Evolutionary conservation across 805 yeast species (phyloP), one percentile per base, ranked within the genome.

Genomic region (Schwanniomyces vanrijiae): DNA sequence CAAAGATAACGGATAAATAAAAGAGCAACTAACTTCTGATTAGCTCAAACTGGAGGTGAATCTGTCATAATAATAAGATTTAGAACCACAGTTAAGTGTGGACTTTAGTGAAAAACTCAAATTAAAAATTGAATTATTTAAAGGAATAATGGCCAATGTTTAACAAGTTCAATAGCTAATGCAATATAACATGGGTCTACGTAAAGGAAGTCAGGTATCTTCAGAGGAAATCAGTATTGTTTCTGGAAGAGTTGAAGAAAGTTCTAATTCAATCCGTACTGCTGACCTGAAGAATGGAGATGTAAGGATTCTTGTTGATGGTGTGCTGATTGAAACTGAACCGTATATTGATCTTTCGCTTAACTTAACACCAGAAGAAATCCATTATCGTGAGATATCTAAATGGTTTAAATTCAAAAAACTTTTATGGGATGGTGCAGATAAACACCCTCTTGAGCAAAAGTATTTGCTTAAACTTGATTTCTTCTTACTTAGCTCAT

Each of bases 401-500:
- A 41, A 38, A 31, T 50, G 56, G 59, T 64, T 57, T 48, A 55
- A 55, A 29, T 42, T 64, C 29, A 58, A 53, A 44, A 50, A 39
- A 25, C 66, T 66, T 38, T 44, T 68, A 6, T 70, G 75, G 73
- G 75, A 71, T 51, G 69, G 69, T 3, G 54, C 61, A 1, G 75
- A 63, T 21, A 67, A 65, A 49, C 72, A 69, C 48, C 71, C 72
- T 5, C 56, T 55, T 31, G 75, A 71, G 48, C 65, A 62, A 51
- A 55, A 47, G 40, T 69, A 66, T 46, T 53, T 71, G 50, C 19
- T 59, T 42, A 71, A 70, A 48, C 53, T 71, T 43, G 75, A 71
- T 55, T 50, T 81, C 10, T 58, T 81, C 28, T 64, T 86, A 43
- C 72, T 82, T n/a, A 68, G 75, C 39, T 80, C 81, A 52, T 72